Evolutionary conservation across 75 land plant species (phyloP), one percentile per base, ranked within the genome.

Genomic region (Sequoiadendron giganteum): DNA sequence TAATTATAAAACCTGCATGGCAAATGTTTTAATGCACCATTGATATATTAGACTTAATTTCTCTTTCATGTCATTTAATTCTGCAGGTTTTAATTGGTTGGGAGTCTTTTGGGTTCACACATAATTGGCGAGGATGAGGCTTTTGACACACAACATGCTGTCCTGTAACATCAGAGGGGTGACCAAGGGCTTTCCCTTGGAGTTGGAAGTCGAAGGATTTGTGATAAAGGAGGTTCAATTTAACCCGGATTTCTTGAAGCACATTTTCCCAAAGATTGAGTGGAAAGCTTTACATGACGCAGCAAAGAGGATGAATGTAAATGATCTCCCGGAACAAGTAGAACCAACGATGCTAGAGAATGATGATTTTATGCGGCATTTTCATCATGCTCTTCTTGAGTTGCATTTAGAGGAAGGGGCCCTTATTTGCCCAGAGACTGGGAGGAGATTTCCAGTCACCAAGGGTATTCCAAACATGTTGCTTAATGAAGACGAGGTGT

Each of bases 381-480:
- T 95, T 87, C 98, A 96, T 89, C 98, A 94, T 73, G 98, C 98
- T 47, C 92, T 96, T 55, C 93, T 96, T 34, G 95, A 96, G 96
- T 89, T 96, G 30, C 94, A 96, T 83, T 88, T 96, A 80, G 98
- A 96, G 86, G 98, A 96, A 84, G 96, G 98, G 1, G 95, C 92
- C 8, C 91, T 96, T 48, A 68, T 96, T 32, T 96, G 96, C 79
- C 98, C 98, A 18, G 96, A 95, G 89, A 94, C 98, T 19, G 94
- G 94, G 6, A 70, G 98, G 45, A 45, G 90, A 15, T 96, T 96
- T 87, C 96, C 96, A 42, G 93, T 96, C 77, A 95, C 73, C 85
- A 95, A 95, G 90, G 96, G 98, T 32, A 93, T 96, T 86, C 96
- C 98, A 52, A 96, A 96, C 89, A 96, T 96, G 98, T 90, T 96